phyloP scores from a whole-genome alignment of 257 asterid species.

The Salvia rosmarinus region DNA sequence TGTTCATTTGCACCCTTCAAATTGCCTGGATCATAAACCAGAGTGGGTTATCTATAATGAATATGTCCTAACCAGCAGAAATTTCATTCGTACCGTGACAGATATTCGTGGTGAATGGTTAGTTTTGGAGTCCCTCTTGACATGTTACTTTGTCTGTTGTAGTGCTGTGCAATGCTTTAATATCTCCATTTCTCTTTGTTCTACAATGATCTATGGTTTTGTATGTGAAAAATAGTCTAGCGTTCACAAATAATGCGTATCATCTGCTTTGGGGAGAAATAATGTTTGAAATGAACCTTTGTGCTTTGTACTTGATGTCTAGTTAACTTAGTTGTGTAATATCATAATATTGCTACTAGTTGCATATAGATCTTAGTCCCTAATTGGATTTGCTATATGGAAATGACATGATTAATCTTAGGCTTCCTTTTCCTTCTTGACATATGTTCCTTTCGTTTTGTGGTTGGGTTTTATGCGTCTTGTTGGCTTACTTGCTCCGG shows the following conservation, averaged over 20 bases:
- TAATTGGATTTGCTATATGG: too few species aligned
- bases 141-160: not conserved
- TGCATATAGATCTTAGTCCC: too few species aligned
- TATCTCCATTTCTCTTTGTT: not conserved
- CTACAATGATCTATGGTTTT: not conserved
- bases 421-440: too few species aligned
- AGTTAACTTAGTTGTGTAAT: not conserved
- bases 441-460: too few species aligned
- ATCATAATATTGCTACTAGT: not conserved
- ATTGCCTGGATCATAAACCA: slow-evolving; percentile 93
- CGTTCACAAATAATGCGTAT: not conserved
- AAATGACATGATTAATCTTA: too few species aligned
- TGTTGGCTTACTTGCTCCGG: too few species aligned
- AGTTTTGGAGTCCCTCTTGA: slow-evolving; percentile 21
- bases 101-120: slow-evolving; percentile 97
- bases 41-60: slow-evolving; percentile 98
- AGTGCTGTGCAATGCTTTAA: not conserved
- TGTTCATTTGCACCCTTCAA: slow-evolving; percentile 93
- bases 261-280: not conserved
- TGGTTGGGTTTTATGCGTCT: too few species aligned
- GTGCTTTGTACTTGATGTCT: too few species aligned
- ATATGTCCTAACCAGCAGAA: slow-evolving; percentile 89
- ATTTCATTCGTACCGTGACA: slow-evolving; percentile 90
- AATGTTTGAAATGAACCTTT: too few species aligned
- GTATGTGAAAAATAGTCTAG: not conserved